phyloP scores from a whole-genome alignment of 371 early-diverging fungal species.

The Actinomortierella wolfii region DNA sequence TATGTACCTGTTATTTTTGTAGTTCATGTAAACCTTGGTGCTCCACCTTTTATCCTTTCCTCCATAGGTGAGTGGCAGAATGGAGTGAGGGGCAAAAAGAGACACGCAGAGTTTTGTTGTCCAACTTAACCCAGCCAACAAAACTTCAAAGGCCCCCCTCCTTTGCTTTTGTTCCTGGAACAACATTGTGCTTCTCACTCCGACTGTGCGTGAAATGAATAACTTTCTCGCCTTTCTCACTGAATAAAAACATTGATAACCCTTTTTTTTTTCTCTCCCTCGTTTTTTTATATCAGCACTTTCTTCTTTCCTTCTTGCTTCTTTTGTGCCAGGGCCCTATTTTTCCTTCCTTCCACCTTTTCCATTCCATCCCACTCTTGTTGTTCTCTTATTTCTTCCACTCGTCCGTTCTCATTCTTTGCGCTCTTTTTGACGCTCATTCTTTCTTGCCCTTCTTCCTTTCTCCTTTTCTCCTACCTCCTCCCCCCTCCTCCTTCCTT shows the following conservation, averaged over 20 bases:
- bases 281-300: neutral
- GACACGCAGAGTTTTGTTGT: too few relatives aligned
- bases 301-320: conserved; percentile 1
- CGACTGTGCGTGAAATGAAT: too few relatives aligned
- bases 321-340: neutral
- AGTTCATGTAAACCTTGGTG: too few relatives aligned
- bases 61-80: too few relatives aligned
- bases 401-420: conserved; percentile 1
- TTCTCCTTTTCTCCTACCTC: neutral
- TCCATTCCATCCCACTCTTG: conserved; percentile 2
- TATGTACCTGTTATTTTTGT: too few relatives aligned
- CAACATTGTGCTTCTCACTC: too few relatives aligned
- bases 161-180: too few relatives aligned
- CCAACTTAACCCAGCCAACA: too few relatives aligned
- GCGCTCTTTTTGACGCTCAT: neutral
- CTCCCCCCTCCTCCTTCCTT: neutral
- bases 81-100: too few relatives aligned
- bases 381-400: neutral
- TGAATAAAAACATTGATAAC: neutral
- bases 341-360: neutral
- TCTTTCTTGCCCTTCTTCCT: conserved; percentile 1
- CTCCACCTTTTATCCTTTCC: too few relatives aligned
- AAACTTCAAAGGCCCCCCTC: too few relatives aligned
- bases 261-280: neutral
- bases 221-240: too few relatives aligned